Percentiles rank a stretch among this genome's conserved stretches.
Evolutionary conservation across 1,284 basidiomycete genomes (phyloP).

Genomic region (Sparassis latifolia): DNA sequence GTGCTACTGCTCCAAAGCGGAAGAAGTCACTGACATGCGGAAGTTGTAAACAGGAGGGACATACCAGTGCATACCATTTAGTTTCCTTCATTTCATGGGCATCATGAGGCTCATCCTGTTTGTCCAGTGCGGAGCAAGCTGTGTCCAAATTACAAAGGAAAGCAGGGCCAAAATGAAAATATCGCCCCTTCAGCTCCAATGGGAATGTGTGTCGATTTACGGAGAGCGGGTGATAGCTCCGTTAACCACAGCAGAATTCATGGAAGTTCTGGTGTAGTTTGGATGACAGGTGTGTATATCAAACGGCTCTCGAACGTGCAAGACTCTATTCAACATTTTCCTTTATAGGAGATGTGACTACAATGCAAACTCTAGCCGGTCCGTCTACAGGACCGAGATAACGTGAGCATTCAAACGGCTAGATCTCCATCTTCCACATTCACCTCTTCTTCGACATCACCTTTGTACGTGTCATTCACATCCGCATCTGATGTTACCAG

Average conservation of each 20-base stretch:
- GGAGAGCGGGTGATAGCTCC: no score
- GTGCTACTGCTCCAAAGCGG: no score
- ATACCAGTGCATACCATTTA: neutral
- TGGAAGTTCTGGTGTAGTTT: no score
- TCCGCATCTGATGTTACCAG: neutral
- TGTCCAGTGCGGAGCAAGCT: neutral
- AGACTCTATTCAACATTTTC: neutral
- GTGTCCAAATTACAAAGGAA: neutral
- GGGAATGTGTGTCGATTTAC: neutral
- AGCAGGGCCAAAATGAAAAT: neutral
- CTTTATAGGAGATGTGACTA: neutral
- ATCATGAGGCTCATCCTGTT: neutral
- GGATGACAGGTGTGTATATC: neutral
- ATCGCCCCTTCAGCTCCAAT: neutral
- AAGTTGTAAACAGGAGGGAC: neutral
- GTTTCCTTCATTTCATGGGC: neutral
- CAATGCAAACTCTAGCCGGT: neutral
- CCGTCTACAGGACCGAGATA: neutral
- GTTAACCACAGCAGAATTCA: no score
- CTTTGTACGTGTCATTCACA: neutral
- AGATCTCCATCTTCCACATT: neutral
- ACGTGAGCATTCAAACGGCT: neutral
- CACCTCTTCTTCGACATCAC: neutral
- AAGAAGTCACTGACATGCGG: neutral
- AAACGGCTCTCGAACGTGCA: neutral